Evolutionary conservation across 257 asterid species (phyloP).

Genomic region (Penstemon eatonii): DNA sequence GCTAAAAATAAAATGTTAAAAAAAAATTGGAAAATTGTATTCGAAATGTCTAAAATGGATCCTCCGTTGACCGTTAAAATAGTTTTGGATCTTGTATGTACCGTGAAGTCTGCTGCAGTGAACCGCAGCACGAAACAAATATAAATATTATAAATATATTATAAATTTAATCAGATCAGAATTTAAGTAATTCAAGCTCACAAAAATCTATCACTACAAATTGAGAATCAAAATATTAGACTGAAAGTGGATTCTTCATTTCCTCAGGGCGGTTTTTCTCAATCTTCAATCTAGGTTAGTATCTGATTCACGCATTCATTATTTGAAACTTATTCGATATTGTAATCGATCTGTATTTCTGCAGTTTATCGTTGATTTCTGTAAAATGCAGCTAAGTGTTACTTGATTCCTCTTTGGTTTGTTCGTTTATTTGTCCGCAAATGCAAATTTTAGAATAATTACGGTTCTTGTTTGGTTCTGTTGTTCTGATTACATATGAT

Average conservation of each 20-base stretch:
- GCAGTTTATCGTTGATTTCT: background rate
- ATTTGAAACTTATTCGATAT: background rate
- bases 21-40: too few relatives aligned
- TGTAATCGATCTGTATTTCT: conserved; percentile 33
- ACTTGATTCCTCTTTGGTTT: conserved; percentile 6
- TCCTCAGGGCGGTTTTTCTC: conserved; percentile 4
- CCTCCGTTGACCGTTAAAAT: conserved; percentile 14
- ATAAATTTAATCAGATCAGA: conserved; percentile 25
- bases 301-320: conserved; percentile 17
- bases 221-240: conserved; percentile 1
- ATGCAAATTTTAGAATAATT: conserved; percentile 17
- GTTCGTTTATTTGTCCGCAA: conserved; percentile 22
- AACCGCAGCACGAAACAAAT: conserved; percentile 19
- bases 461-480: conserved; percentile 15
- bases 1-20: too few relatives aligned
- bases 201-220: conserved; percentile 16
- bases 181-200: conserved; percentile 13
- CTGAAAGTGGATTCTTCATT: conserved; percentile 10
- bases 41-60: too few relatives aligned
- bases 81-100: background rate
- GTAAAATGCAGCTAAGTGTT: conserved; percentile 27
- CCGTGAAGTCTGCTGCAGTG: conserved; percentile 30
- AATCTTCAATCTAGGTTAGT: conserved; percentile 39
- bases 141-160: background rate
- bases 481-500: background rate